These are phyloP conservation scores for Xylaria multiplex DNA, from an alignment of 2,329 filamentous ascomycete genomes.

Conservation along the genomic window DNA sequence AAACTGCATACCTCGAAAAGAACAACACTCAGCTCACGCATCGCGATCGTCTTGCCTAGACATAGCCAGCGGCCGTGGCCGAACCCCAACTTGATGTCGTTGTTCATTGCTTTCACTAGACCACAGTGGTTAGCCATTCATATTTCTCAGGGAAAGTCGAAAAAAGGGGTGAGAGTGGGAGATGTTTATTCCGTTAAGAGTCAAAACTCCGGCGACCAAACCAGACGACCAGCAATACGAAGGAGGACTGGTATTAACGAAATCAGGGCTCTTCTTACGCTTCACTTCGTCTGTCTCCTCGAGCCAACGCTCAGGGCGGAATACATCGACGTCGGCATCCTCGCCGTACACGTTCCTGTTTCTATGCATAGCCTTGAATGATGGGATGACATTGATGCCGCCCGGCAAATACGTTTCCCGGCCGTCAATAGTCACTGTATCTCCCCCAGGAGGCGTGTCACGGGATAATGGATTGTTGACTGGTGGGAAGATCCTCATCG, in stretches of 20 bases:
- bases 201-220: too few species aligned
- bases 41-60: slow-evolving; percentile 32
- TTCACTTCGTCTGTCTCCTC: slow-evolving; percentile 28
- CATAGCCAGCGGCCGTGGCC: slow-evolving; percentile 35
- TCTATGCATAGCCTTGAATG: slow-evolving; percentile 30
- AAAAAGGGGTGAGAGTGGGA: not conserved
- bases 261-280: not conserved
- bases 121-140: not conserved
- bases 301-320: slow-evolving; percentile 39
- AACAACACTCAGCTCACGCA: slow-evolving; percentile 27
- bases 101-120: slow-evolving; percentile 33
- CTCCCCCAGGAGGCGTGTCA: slow-evolving; percentile 32
- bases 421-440: slow-evolving; percentile 25
- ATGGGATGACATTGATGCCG: slow-evolving; percentile 25
- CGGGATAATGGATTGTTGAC: slow-evolving; percentile 39
- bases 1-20: slow-evolving; percentile 36
- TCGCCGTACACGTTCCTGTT: slow-evolving; percentile 27
- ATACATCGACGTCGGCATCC: slow-evolving; percentile 32
- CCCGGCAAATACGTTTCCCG: slow-evolving; percentile 27
- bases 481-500: slow-evolving; percentile 51
- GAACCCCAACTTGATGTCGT: slow-evolving; percentile 26
- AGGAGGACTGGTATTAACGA: not conserved
- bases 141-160: not conserved
- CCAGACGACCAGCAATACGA: too few species aligned
- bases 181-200: too few species aligned